phyloP scores from a whole-genome alignment of 2,329 filamentous ascomycete genomes.

The Akanthomyces muscarius region DNA sequence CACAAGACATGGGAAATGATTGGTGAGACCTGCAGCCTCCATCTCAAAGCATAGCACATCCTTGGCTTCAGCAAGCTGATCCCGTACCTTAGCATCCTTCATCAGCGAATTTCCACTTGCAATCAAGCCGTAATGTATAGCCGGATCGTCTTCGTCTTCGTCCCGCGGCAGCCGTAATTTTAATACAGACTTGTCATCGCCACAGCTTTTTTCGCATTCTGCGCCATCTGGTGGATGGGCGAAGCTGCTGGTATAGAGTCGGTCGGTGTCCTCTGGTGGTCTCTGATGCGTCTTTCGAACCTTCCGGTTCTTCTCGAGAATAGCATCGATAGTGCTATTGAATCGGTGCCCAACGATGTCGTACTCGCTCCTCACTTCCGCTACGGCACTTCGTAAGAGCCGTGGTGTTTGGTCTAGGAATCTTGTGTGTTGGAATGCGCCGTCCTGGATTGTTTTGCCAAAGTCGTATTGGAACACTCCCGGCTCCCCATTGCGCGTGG shows the following conservation, averaged over 20 bases:
- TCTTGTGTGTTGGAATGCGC: background rate
- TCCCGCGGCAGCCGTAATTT: too few species aligned
- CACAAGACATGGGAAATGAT: background rate
- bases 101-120: background rate
- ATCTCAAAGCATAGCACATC: background rate
- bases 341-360: background rate
- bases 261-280: too few species aligned
- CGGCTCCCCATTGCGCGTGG: background rate
- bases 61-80: background rate
- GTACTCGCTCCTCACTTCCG: background rate
- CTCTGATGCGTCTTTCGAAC: too few species aligned
- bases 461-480: constrained; percentile 18
- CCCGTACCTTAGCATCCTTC: background rate
- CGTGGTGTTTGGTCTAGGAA: background rate
- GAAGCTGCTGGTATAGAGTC: too few species aligned
- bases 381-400: too few species aligned
- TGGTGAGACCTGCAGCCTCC: background rate
- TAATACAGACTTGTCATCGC: too few species aligned
- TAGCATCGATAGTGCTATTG: too few species aligned
- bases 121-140: background rate
- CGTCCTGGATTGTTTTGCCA: constrained; percentile 4
- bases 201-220: too few species aligned
- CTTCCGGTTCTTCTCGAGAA: too few species aligned
- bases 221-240: too few species aligned
- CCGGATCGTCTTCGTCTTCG: background rate